These are phyloP conservation scores for Xylaria sp. DNA, from an alignment of 2,329 filamentous ascomycete genomes.

Conservation along the genomic window DNA sequence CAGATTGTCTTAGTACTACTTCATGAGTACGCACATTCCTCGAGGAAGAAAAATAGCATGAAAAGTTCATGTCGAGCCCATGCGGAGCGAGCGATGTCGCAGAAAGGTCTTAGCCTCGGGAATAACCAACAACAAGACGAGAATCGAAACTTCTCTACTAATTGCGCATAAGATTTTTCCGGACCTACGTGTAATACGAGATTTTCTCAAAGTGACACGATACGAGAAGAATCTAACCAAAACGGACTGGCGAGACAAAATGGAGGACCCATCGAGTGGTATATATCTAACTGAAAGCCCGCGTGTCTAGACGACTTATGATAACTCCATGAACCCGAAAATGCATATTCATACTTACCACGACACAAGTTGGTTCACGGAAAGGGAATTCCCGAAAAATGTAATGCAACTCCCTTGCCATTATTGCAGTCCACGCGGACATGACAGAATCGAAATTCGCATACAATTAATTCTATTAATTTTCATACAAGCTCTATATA, in stretches of 20 bases:
- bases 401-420: background rate
- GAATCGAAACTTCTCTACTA: background rate
- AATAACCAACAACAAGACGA: background rate
- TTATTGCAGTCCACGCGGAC: too few species aligned
- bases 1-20: too few species aligned
- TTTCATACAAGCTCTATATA: slow-evolving; percentile 18
- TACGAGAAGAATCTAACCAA: slow-evolving; percentile 6
- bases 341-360: background rate
- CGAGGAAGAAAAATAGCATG: too few species aligned
- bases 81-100: background rate
- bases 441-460: background rate
- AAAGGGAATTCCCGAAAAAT: background rate
- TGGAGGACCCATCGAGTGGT: background rate
- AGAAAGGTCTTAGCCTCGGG: background rate
- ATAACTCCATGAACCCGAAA: background rate
- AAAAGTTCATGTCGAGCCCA: too few species aligned
- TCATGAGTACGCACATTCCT: too few species aligned
- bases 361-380: background rate
- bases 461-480: background rate
- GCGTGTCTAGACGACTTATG: background rate
- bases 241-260: background rate
- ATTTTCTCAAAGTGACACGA: background rate
- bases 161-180: background rate
- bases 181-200: slow-evolving; percentile 11
- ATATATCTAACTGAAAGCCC: background rate